A percentile compares a stretch with the other conserved stretches of the same genome.
Evolutionary conservation across 768 basidiomycete species (phyloP).

Genomic region (Rhodotorula babjevae): DNA sequence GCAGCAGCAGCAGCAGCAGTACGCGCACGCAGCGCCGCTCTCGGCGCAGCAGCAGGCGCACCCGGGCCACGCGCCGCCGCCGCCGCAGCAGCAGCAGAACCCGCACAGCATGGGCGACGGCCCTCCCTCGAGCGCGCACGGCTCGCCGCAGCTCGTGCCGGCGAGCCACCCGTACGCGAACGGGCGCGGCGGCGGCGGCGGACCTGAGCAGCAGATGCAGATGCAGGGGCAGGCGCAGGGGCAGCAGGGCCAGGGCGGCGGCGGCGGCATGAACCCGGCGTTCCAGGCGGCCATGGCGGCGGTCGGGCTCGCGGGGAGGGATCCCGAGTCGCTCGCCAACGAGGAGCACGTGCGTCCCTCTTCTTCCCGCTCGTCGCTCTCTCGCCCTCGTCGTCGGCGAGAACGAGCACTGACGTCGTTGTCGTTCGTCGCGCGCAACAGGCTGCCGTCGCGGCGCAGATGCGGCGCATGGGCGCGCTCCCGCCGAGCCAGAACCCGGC

Average conservation of each 20-base stretch:
- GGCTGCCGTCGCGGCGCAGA: constrained; percentile 26
- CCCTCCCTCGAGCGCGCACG: not conserved
- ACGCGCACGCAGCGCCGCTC: not conserved
- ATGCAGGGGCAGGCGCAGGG: too few relatives aligned
- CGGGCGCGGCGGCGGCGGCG: constrained; percentile 10
- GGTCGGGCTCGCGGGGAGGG: constrained; percentile 27
- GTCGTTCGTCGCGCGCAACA: not conserved
- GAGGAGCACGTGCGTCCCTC: constrained; percentile 33
- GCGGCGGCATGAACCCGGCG: constrained; percentile 3
- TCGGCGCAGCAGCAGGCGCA: not conserved
- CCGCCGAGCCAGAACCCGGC: constrained; percentile 10
- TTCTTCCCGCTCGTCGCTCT: not conserved
- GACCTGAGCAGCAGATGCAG: not conserved
- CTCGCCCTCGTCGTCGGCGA: not conserved
- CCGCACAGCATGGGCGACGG: too few relatives aligned
- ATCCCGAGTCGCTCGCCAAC: constrained; percentile 18
- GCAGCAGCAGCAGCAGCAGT: not conserved
- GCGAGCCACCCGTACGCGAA: constrained; percentile 30
- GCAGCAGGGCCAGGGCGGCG: not conserved
- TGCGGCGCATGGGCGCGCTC: constrained; percentile 31
- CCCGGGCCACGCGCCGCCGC: constrained; percentile 5
- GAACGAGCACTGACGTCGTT: too few relatives aligned
- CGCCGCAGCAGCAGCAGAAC: constrained; percentile 20
- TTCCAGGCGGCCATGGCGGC: constrained; percentile 23
- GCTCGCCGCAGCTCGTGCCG: constrained; percentile 25